Conservation (phyloP, 257 asterid genomes). For the Coffea canephora region DNA sequence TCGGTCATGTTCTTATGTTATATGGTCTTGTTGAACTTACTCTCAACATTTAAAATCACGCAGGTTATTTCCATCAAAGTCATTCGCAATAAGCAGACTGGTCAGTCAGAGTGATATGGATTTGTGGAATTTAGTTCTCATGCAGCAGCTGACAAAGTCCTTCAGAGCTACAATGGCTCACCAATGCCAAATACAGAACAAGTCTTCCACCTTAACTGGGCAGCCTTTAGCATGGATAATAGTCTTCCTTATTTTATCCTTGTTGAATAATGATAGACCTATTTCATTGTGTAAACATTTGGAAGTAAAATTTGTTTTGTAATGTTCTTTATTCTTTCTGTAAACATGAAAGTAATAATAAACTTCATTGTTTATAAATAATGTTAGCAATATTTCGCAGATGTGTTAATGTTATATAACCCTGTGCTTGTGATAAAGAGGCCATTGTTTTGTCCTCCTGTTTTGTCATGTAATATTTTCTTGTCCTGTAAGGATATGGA, state of each 20-base stretch:
- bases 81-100: constrained; percentile 96
- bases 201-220: constrained; percentile 91
- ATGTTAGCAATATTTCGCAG: not conserved
- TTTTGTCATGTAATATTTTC: not conserved
- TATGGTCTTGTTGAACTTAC: not conserved
- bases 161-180: constrained; percentile 69
- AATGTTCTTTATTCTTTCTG: not conserved
- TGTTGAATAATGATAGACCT: not conserved
- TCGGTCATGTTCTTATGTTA: not conserved
- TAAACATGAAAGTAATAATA: not conserved
- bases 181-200: constrained; percentile 85
- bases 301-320: not conserved
- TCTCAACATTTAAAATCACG: not conserved
- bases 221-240: constrained; percentile 84
- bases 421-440: not conserved
- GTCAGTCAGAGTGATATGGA: constrained; percentile 96
- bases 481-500: not conserved
- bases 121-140: constrained; percentile 82
- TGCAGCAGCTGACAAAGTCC: constrained; percentile 75
- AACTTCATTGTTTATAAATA: not conserved
- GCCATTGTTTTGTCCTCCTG: not conserved
- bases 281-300: not conserved
- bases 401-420: not conserved
- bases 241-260: constrained; percentile 18
- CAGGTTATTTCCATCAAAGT: constrained; percentile 85